These are phyloP conservation scores for Xylariaceae sp. DNA, from an alignment of 2,329 filamentous ascomycete genomes.

Conservation along the genomic window DNA sequence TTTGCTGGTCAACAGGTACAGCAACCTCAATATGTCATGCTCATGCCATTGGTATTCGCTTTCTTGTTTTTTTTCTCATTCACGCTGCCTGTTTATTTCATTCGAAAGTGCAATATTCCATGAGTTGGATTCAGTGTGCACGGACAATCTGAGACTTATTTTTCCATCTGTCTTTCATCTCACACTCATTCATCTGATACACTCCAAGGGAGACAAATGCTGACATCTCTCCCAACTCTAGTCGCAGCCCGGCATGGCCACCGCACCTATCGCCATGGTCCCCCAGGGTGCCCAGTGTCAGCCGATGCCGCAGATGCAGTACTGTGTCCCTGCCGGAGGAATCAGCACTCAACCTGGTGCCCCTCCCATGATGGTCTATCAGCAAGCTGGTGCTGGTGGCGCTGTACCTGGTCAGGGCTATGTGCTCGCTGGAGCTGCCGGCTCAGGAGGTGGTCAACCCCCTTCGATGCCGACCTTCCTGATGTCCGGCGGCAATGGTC, in stretches of 20 bases:
- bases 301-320: conserved; percentile 4
- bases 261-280: conserved; percentile 22
- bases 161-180: background rate
- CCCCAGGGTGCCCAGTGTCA: conserved; percentile 15
- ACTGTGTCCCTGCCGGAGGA: conserved; percentile 4
- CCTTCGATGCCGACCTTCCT: conserved; percentile 1
- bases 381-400: background rate
- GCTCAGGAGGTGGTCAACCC: conserved; percentile 7
- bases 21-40: too few relatives aligned
- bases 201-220: conserved; percentile 9
- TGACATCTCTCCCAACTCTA: conserved; percentile 20
- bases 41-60: too few relatives aligned
- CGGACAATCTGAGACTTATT: too few relatives aligned
- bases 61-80: too few relatives aligned
- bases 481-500: conserved; percentile 9
- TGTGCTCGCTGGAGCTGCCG: conserved; percentile 1
- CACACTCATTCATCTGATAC: background rate
- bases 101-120: too few relatives aligned
- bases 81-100: too few relatives aligned
- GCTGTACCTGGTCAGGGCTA: conserved; percentile 1
- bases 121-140: too few relatives aligned
- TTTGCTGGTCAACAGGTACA: too few relatives aligned
- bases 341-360: conserved; percentile 10
- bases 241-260: conserved; percentile 20
- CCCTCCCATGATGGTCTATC: conserved; percentile 11